Percentiles rank a stretch among this genome's conserved stretches.
Conservation (phyloP, 352 stramenopile species). For the Phytophthora tentaculata region DNA sequence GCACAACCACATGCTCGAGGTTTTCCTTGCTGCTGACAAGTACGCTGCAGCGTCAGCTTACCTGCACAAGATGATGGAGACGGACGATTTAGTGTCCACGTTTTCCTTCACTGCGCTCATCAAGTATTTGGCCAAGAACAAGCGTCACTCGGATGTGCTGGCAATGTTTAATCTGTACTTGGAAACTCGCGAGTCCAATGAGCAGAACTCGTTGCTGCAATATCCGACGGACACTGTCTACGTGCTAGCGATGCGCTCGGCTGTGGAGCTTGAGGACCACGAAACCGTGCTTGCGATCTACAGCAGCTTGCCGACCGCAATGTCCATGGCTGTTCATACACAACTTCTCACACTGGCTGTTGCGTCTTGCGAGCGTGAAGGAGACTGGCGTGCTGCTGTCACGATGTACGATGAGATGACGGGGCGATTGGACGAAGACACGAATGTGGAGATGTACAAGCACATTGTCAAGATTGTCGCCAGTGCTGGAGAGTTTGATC, state of each 20-base stretch:
- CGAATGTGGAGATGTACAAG: constrained; percentile 82
- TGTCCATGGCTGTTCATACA: constrained; percentile 61
- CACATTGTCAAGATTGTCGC: constrained; percentile 85
- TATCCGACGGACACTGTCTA: constrained; percentile 74
- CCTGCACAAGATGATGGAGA: constrained; percentile 56
- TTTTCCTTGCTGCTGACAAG: constrained; percentile 68
- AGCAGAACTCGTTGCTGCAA: constrained; percentile 63
- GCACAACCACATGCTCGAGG: constrained; percentile 80
- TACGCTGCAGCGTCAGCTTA: constrained; percentile 50
- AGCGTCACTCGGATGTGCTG: constrained; percentile 51
- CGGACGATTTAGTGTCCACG: constrained; percentile 53
- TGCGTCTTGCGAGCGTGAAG: constrained; percentile 61
- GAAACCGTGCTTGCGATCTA: constrained; percentile 71
- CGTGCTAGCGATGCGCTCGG: constrained; percentile 64
- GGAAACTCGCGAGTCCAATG: constrained; percentile 51
- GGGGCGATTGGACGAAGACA: constrained; percentile 53
- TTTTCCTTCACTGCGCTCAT: constrained; percentile 82
- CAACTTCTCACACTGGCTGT: constrained; percentile 59
- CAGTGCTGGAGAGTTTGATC: constrained; percentile 82
- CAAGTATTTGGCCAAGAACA: constrained; percentile 60
- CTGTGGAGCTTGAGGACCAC: constrained; percentile 54
- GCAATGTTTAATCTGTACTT: constrained; percentile 70
- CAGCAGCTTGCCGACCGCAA: constrained; percentile 42
- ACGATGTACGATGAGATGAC: constrained; percentile 81
- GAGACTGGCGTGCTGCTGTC: constrained; percentile 80